Base-by-base conservation (phyloP, 192 early-diverging fungal genomes). In the Borealophlyctis nickersoniae region DNA sequence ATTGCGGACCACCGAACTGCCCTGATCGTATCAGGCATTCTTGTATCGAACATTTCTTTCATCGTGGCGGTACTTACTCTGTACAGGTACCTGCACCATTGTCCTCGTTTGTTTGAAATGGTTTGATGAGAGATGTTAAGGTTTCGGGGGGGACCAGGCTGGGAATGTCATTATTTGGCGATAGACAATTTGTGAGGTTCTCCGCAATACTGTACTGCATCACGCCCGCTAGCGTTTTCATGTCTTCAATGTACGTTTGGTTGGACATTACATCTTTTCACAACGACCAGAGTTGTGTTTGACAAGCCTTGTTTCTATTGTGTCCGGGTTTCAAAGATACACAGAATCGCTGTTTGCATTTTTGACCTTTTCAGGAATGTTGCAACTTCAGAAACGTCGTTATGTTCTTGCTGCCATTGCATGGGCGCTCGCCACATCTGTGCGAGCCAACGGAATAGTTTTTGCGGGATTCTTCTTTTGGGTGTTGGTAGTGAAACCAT, bases 381-480 rank as follows among this genome's bases (percentile, higher is more conserved):
- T 80, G 33, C 73, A 71, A 29, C 60, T 81, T 14, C 63, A 72
- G 0, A 70, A 72, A 29, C 72, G 76, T 13, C 63, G 74, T 22
- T 77, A 83, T 45, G 50, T 88, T 19, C 30, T 49, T 24, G 90
- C 92, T 3, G 75, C 91, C n/a, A 55, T 93, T 16, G 56, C 78
- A 2, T 88, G 88, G 80, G 75, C 74, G 4, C 48, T 83, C 19
- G 78, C 87, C 13, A 76, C 81, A 0, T 69, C 78, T 16, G 79
- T 88, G 5, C 79, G 95, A 56, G 84, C 93, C 2, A 97, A 97
- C 75, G 92, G 86, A 2, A 77, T 92, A 11, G 52, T 88, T 0
- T 91, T 91, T 72, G 61, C 75, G n/a, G 95, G 93, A 3, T 95
- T 91, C 67, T 89, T 94, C 55, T 26, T 87, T 3, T 97, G 88